Evolutionary conservation across 164 flowering plant species (phyloP), one percentile per base, ranked within the genome.

Genomic region (Vitis labrusca): DNA sequence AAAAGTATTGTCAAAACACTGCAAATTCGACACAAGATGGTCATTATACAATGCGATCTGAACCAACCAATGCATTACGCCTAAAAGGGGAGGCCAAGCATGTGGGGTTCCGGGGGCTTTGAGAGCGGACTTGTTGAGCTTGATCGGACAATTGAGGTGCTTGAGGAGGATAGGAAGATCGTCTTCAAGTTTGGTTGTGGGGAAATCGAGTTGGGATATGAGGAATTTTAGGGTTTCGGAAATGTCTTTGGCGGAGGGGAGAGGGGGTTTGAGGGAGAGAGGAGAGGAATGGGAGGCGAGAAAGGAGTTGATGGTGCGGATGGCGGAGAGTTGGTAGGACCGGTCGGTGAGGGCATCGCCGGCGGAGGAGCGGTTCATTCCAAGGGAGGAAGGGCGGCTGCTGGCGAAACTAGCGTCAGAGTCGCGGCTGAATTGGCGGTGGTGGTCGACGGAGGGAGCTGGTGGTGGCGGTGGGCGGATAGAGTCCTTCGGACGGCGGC

Each of bases 21-120:
- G 23, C 23, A 19, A 19, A 19, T 19, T 19, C 11, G 55, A 50
- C 7, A 62, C 56, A 12, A 74, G 54, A 29, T 73, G 74, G 19
- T 90, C 91, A 15, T 67, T 69, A 64, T 79, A 93, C 37, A 68
- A 73, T 2, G 81, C 82, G 50, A 86, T 54, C 79, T 93, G 94
- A 15, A 93, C 94, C n/a, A 91, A 79, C 98, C 99, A 96, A 73
- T 89, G 93, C 7, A 93, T 79, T 10, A 84, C 73, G 1, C 86
- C 91, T 6, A 92, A 83, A 15, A 89, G 63, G 8, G 78, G 49
- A 11, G 98, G 94, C 92, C 97, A 93, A 9, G 90, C 77, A 73
- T 89, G 97, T 29, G 97, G 98, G 11, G 93, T 83, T 2, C 86
- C 86, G 8, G 96, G 95, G 19, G 94, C 87, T 5, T 81, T 81